Percentiles rank a stretch among this genome's conserved stretches.
Conservation (phyloP, 176 grass and related monocot species). For the Zea luxurians region DNA sequence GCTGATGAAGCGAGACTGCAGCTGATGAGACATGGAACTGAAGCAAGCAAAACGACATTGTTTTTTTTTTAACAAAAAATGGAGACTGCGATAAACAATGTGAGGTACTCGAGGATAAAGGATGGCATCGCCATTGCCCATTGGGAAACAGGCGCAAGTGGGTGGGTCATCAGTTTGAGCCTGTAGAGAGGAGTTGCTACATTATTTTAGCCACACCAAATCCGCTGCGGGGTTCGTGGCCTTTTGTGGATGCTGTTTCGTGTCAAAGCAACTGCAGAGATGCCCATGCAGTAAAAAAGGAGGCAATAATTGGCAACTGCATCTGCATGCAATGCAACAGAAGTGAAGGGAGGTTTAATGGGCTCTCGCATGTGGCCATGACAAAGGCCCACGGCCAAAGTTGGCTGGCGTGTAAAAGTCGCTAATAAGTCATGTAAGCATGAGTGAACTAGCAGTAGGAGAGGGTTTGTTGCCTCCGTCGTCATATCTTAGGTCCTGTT, state of each 20-base stretch:
- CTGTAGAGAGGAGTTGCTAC: no score
- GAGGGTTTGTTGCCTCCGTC: no score
- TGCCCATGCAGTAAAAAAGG: background rate
- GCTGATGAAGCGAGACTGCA: background rate
- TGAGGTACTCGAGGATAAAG: background rate
- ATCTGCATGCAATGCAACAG: no score
- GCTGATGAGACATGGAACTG: slow-evolving; percentile 12
- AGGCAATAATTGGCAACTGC: no score
- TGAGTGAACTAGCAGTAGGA: no score
- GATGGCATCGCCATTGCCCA: background rate
- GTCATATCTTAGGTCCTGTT: no score
- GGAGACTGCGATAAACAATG: slow-evolving; percentile 29
- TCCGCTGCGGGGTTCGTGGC: background rate
- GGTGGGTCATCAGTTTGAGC: background rate
- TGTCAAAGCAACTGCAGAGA: slow-evolving; percentile 3
- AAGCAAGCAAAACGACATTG: background rate
- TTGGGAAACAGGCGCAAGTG: slow-evolving; percentile 3
- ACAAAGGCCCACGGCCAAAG: no score
- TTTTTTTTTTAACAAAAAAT: background rate
- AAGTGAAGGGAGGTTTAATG: no score
- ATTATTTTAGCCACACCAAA: slow-evolving; percentile 9
- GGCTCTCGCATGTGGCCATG: no score
- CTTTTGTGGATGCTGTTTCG: background rate
- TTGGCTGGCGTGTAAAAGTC: no score
- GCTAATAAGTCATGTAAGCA: no score